Evolutionary conservation across 2,329 filamentous ascomycete species (phyloP).

Genomic region (Cladobotryum mycophilum): DNA sequence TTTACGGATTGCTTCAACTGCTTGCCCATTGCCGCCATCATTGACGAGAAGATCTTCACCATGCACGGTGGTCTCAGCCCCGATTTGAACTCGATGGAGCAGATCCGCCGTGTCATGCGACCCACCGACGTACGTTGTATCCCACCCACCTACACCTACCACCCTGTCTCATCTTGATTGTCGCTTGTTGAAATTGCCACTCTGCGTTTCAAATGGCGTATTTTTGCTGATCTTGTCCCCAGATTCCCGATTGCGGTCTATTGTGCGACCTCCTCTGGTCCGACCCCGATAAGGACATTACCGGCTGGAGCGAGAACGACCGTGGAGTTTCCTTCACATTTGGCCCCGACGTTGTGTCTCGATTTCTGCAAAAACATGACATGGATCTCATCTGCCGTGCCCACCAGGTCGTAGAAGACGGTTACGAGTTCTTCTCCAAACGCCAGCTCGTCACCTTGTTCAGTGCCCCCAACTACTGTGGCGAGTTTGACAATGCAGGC

Average conservation of each 20-base stretch:
- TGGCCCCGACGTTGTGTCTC: conserved; percentile 91
- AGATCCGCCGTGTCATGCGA: conserved; percentile 97
- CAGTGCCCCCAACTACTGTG: conserved; percentile 97
- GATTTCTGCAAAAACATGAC: conserved; percentile 98
- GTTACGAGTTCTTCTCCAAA: conserved; percentile 99
- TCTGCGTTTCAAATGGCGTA: too few relatives aligned
- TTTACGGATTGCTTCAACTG: conserved; percentile 99
- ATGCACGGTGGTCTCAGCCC: conserved; percentile 98
- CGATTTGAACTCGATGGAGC: conserved; percentile 98
- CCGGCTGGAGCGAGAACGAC: conserved; percentile 98
- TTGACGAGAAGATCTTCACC: conserved; percentile 99
- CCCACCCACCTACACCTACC: neutral
- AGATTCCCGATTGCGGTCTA: conserved; percentile 97
- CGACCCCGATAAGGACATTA: conserved; percentile 98
- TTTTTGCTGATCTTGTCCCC: conserved; percentile 16
- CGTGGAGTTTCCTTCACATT: conserved; percentile 98
- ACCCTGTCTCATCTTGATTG: neutral
- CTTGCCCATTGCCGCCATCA: conserved; percentile 94
- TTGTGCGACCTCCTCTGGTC: conserved; percentile 98
- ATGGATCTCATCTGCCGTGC: conserved; percentile 99
- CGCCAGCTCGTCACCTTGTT: conserved; percentile 95
- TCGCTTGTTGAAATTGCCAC: too few relatives aligned
- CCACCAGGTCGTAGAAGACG: conserved; percentile 97
- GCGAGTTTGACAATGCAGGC: conserved; percentile 98
- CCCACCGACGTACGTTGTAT: conserved; percentile 84